Conservation (phyloP, 2,329 filamentous ascomycete genomes). For the Botrytis elliptica region DNA sequence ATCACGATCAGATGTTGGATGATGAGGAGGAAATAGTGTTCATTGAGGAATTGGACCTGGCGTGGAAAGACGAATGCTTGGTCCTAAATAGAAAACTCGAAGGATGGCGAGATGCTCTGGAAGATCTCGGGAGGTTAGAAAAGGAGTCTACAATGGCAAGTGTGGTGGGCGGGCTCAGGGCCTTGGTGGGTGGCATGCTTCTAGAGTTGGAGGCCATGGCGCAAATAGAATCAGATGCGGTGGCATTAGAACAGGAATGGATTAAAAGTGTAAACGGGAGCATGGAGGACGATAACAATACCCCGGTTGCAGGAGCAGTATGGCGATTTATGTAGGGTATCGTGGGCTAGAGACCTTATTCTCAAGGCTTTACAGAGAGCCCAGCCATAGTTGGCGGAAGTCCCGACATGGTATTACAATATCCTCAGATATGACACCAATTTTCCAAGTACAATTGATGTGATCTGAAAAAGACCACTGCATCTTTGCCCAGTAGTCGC, state of each 20-base stretch:
- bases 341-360: not conserved
- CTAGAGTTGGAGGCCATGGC: slow-evolving; percentile 62
- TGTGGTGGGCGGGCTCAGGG: slow-evolving; percentile 49
- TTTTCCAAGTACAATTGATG: not conserved
- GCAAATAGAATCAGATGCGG: slow-evolving; percentile 57
- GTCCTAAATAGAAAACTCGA: slow-evolving; percentile 55
- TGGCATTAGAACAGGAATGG: slow-evolving; percentile 57
- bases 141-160: slow-evolving; percentile 45
- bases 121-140: slow-evolving; percentile 44
- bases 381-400: not conserved
- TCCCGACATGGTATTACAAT: not conserved
- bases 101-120: slow-evolving; percentile 51
- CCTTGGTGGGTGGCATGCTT: slow-evolving; percentile 58
- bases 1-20: slow-evolving; percentile 25
- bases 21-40: slow-evolving; percentile 47
- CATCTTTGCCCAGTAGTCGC: not conserved
- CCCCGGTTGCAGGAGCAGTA: slow-evolving; percentile 33
- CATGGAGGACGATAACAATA: slow-evolving; percentile 23
- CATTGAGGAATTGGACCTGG: slow-evolving; percentile 53
- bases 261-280: slow-evolving; percentile 51
- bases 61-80: slow-evolving; percentile 59
- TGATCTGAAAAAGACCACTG: not conserved
- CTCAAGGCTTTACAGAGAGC: not conserved
- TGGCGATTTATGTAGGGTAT: slow-evolving; percentile 31
- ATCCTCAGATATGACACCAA: not conserved